Percentiles rank a stretch among this genome's conserved stretches.
Evolutionary conservation across 1,284 basidiomycete genomes (phyloP).

Genomic region (Limonomyces culmigenus): DNA sequence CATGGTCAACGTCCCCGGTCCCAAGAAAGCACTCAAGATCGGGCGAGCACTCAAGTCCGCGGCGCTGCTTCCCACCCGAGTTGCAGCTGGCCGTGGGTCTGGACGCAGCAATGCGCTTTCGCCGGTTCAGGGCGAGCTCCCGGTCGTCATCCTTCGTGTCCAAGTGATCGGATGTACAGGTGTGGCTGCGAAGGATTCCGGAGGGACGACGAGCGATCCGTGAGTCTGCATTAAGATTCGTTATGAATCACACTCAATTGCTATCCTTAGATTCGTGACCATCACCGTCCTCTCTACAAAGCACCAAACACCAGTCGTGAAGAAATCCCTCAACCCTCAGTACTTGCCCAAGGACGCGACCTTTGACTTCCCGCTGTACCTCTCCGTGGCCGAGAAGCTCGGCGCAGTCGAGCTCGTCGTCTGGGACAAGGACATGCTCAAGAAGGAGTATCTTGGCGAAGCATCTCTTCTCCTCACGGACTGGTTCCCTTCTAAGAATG

Average conservation of each 20-base stretch:
- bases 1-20: slow-evolving; percentile 14
- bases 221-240: slow-evolving; percentile 20
- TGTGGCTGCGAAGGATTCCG: slow-evolving; percentile 44
- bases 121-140: slow-evolving; percentile 42
- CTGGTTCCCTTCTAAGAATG: slow-evolving; percentile 52
- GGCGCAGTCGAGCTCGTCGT: slow-evolving; percentile 74
- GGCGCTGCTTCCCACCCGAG: slow-evolving; percentile 25
- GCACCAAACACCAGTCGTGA: slow-evolving; percentile 68
- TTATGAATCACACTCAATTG: too few species aligned
- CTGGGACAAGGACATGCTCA: slow-evolving; percentile 85
- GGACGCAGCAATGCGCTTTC: slow-evolving; percentile 23
- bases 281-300: slow-evolving; percentile 48
- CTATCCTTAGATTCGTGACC: slow-evolving; percentile 43
- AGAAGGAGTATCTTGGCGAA: slow-evolving; percentile 92
- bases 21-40: slow-evolving; percentile 27
- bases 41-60: slow-evolving; percentile 29
- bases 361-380: slow-evolving; percentile 74
- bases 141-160: slow-evolving; percentile 45
- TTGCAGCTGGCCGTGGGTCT: slow-evolving; percentile 19
- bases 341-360: slow-evolving; percentile 63
- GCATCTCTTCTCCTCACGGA: slow-evolving; percentile 57
- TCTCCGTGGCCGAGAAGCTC: slow-evolving; percentile 55
- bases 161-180: slow-evolving; percentile 48
- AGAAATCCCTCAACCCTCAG: slow-evolving; percentile 62
- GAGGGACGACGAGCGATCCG: slow-evolving; percentile 62